Conservation (phyloP, 352 stramenopile species). For the Phytophthora sp. region DNA sequence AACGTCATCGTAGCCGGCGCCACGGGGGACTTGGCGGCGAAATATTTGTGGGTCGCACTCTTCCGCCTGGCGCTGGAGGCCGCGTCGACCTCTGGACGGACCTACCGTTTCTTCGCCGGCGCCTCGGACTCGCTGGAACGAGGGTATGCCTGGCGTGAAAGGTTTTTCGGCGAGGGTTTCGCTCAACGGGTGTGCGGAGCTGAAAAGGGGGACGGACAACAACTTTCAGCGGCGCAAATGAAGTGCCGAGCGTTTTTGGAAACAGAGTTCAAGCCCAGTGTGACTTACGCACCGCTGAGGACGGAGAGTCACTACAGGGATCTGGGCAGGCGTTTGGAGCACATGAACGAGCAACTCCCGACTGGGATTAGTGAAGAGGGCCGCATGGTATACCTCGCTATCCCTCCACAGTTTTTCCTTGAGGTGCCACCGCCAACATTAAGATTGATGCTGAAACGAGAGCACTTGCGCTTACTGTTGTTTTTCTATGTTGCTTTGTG, state of each 20-base stretch:
- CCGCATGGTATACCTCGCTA: constrained; percentile 79
- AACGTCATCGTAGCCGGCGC: constrained; percentile 67
- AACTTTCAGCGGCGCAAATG: neutral
- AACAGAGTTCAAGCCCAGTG: constrained; percentile 38
- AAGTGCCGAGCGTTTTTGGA: constrained; percentile 45
- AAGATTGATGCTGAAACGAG: too few species aligned
- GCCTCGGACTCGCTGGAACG: constrained; percentile 36
- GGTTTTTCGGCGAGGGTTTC: constrained; percentile 47
- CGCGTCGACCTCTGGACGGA: neutral
- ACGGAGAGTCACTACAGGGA: constrained; percentile 39
- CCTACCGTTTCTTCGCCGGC: constrained; percentile 50
- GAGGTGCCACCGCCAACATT: too few species aligned
- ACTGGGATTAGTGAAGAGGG: constrained; percentile 32
- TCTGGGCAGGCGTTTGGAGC: constrained; percentile 15
- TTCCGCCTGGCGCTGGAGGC: constrained; percentile 62
- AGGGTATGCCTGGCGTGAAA: constrained; percentile 37
- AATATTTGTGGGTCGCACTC: constrained; percentile 84
- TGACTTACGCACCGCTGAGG: constrained; percentile 54
- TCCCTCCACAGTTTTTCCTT: constrained; percentile 72
- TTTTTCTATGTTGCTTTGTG: constrained; percentile 6
- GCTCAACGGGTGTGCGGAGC: constrained; percentile 43
- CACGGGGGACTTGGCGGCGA: constrained; percentile 81
- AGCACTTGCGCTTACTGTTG: too few species aligned
- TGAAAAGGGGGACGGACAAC: neutral
- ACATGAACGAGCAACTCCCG: constrained; percentile 4